Evolutionary conservation across 176 grass and related monocot species (phyloP), one percentile per base, ranked within the genome.

Genomic region (Dendrocalamus sinicus): DNA sequence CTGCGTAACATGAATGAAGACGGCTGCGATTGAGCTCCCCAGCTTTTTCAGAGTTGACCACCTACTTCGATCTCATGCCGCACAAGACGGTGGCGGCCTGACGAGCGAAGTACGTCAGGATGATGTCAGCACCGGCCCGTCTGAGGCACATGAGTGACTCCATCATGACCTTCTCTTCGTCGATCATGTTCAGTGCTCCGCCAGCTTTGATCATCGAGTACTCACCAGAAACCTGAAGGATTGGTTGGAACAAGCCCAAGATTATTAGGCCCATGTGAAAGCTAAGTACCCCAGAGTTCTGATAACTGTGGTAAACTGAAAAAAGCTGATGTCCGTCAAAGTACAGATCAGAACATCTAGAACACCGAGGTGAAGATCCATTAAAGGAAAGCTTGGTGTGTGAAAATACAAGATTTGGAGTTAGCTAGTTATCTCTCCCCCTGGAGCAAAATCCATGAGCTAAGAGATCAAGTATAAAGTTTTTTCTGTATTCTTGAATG

Each of bases 81-180:
- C 84, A 95, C 53, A 99, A 69, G 3, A 96, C 84, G 50, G 57
- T 54, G 43, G 96, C 96, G 23, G 92, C 96, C 57, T 99, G 96
- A 71, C 96, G 96, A 15, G 96, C 96, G 51, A 92, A 99, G 79
- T 99, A 99, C 11, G 96, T 87, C 43, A 99, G 90, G 75, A 99
- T 99, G 76, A 99, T 77, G 81, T 99, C 91, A 2, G 96, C 92
- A 63, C 96, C 96, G 9, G 96, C 93, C 12, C 96, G 90, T 39
- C 86, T 66, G 11, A 99, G 84, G 85, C 93, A 96, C 89, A 92
- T 86, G 86, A 99, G 88, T 17, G 96, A 99, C 79, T 99, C 96
- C 96, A 96, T 94, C 93, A 99, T 99, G 75, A 96, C 93, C 84
- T 95, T 99, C 92, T 99, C 93, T 66, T 94, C 93, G 78, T 96